Evolutionary conservation across 257 asterid genomes (phyloP).

Genomic region (Paraleonurus japonicus): DNA sequence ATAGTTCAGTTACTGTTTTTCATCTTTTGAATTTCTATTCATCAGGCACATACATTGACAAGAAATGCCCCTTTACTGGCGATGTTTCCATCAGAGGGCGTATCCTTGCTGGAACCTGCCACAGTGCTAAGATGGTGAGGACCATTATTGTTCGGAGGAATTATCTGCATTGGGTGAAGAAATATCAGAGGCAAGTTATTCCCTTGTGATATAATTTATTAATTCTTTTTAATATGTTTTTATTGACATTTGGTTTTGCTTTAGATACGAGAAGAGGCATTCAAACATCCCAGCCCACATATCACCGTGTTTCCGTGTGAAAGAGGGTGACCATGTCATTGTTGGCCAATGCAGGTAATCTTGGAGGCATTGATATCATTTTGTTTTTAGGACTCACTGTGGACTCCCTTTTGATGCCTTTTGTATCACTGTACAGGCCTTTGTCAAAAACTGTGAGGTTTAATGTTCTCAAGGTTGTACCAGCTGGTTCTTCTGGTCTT

Average conservation of each 20-base stretch:
- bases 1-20: not conserved
- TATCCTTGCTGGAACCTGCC: constrained; percentile 64
- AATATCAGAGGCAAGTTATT: constrained; percentile 46
- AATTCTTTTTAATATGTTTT: not conserved
- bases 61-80: constrained; percentile 69
- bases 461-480: constrained; percentile 61
- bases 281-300: constrained; percentile 64
- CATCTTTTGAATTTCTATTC: not conserved
- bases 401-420: not conserved
- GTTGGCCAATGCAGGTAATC: constrained; percentile 67
- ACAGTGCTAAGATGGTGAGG: constrained; percentile 67
- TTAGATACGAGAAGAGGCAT: constrained; percentile 62
- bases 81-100: constrained; percentile 66
- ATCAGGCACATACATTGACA: constrained; percentile 37
- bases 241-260: not conserved
- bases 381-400: not conserved
- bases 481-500: constrained; percentile 57
- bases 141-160: constrained; percentile 57
- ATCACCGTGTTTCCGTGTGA: constrained; percentile 66
- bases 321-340: constrained; percentile 59
- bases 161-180: constrained; percentile 65
- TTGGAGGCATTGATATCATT: not conserved
- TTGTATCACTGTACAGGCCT: constrained; percentile 36
- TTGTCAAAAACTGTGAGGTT: constrained; percentile 66
- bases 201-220: not conserved